Base-by-base conservation (phyloP, 73 alveolate genomes). In the Paramecium octaurelia region DNA sequence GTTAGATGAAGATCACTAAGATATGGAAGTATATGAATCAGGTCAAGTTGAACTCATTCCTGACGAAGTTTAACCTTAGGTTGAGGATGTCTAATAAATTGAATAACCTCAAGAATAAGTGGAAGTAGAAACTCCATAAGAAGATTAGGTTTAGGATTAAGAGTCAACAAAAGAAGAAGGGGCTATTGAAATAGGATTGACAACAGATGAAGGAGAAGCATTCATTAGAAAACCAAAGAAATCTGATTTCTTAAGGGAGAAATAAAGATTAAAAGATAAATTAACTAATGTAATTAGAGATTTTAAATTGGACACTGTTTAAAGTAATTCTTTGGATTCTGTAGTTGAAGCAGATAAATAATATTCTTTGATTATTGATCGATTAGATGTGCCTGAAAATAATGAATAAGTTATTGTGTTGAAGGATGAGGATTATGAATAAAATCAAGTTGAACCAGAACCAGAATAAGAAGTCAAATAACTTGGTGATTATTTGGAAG, bases 351-450 rank as follows among this genome's bases (percentile, higher is more conserved):
- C 12, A 2, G 21, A 64, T 6, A 64, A 64, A 34, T 31, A 64
- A 64, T 64, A 64, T 64, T 64, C 84, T 27, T 64, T 64, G 27
- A 64, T 64, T 64, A 34, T 64, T 64, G 84, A 64, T 34, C 24
- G 84, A 64, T 64, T 64, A 27, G 84, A 64, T 64, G 84, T 64
- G 6, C 84, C 84, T 4, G 84, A 64, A 64, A 64, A 64, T 64
- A 64, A 64, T 64, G 84, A 64, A 8, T 31, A 64, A 12, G 84
- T 64, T 27, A 64, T 64, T 64, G 48, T 64, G 1, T 34, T 64
- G 42, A 64, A 64, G 31, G 84, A 64, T 64, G 84, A 64, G 11
- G 84, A 64, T 34, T 64, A 64, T 64, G 42, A 64, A 27, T 64
- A 64, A 64, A 34, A 6, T 31, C 6, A 64, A 27, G 14, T 27